Percentiles rank a stretch among this genome's conserved stretches.
phyloP scores from a whole-genome alignment of 1,284 basidiomycete species.

The Cystobasidium slooffiae region DNA sequence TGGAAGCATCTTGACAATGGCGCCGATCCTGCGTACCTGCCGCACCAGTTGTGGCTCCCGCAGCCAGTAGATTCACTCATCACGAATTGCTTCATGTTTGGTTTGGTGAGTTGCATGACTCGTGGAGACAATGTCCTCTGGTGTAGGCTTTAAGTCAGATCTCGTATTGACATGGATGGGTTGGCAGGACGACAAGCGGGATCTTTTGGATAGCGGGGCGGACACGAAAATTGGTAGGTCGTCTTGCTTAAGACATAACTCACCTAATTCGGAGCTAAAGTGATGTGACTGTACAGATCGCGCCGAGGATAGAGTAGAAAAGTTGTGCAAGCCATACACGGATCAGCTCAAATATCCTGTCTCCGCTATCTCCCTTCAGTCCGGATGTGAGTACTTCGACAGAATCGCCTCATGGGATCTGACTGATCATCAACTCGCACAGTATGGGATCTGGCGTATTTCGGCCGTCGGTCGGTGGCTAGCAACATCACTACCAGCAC shows the following conservation, averaged over 20 bases:
- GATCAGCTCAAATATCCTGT: conserved; percentile 49
- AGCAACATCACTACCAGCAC: conserved; percentile 46
- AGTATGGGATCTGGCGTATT: conserved; percentile 54
- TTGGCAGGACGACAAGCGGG: background rate
- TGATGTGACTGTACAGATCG: conserved; percentile 36
- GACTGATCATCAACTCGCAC: background rate
- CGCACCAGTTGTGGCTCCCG: background rate
- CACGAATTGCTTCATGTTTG: conserved; percentile 12
- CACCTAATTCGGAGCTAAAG: background rate
- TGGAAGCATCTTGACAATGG: background rate
- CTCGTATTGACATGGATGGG: too few relatives aligned
- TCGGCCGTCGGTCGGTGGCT: conserved; percentile 50
- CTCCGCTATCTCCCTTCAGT: conserved; percentile 51
- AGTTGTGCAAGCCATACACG: conserved; percentile 51
- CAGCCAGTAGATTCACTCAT: background rate
- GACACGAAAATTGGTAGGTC: background rate
- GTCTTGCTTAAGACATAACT: background rate
- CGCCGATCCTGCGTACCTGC: background rate
- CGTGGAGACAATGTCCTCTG: background rate
- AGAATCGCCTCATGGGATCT: too few relatives aligned
- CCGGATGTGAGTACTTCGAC: conserved; percentile 39
- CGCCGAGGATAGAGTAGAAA: conserved; percentile 51
- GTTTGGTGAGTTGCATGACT: background rate
- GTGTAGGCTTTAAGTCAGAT: too few relatives aligned
- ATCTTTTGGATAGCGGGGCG: background rate